Evolutionary conservation across 2,329 filamentous ascomycete genomes (phyloP), one percentile per base, ranked within the genome.

Genomic region (Periconia sp.): DNA sequence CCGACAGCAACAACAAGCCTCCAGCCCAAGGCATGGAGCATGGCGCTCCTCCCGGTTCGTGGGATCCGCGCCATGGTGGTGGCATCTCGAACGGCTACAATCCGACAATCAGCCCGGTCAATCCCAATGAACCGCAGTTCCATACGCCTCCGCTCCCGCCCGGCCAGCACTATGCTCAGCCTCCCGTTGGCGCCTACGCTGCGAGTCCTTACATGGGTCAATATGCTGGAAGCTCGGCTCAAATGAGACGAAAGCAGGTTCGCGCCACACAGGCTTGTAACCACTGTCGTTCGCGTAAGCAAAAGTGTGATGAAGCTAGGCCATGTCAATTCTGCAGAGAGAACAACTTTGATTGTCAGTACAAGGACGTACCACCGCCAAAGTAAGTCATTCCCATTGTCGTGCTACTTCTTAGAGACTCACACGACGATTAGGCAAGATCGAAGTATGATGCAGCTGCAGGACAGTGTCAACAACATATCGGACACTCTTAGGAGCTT

Each of bases 341-440:
- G 56, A 95, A 95, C 66, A 85, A 82, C 54, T 79, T 90, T 22
- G 80, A 85, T 39, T 99, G 94, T 74, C 86, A 89, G 69, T 97
- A 96, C 69, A 85, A 92, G 54, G 92, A 96, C 63, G 87, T 94
- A 5, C 88, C 90, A 16, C 90, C 90, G 12, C 94, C 95, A 64
- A 92, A 95, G 89, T 95, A 78, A 68, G 87, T 52, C 36, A 32
- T 24, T 9, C 17, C 16, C 21, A 9, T 23, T 15, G 31, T 29
- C 41, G 33, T 22, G 24, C 11, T 21, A 17, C 33, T 29, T 16
- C 17, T 38, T n/a, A 22, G 7, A 30, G 17, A 37, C 55, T 64
- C 46, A 63, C 63, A 48, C 13, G 47, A 34, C 16, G 31, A 34
- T 43, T 18, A 68, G 66, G 40, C 70, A 78, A 69, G 71, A 79